A percentile compares a stretch with the other conserved stretches of the same genome.
Evolutionary conservation across 1,139 yeast species (phyloP).

Genomic region (Debaryomyces fabryi): DNA sequence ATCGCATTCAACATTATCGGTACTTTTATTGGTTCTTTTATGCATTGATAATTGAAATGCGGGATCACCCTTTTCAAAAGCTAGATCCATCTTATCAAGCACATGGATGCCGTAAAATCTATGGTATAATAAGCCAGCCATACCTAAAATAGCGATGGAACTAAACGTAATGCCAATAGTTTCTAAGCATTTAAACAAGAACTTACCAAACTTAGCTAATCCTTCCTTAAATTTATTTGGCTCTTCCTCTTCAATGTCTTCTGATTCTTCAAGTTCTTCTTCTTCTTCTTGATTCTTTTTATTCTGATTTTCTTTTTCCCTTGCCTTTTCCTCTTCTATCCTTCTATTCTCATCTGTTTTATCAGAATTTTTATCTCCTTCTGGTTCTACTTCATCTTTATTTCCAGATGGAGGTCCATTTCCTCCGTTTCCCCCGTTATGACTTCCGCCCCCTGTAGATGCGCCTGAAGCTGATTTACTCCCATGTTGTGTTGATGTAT

Average conservation of each 20-base stretch:
- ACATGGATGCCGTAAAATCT: slow-evolving; percentile 62
- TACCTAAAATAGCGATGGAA: slow-evolving; percentile 69
- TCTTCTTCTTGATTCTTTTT: slow-evolving; percentile 12
- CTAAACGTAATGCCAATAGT: slow-evolving; percentile 76
- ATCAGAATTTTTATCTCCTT: slow-evolving; percentile 20
- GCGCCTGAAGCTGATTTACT: background rate
- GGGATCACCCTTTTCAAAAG: slow-evolving; percentile 72
- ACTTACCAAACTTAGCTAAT: slow-evolving; percentile 19
- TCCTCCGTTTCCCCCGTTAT: slow-evolving; percentile 12
- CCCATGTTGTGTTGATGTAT: background rate
- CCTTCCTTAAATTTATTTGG: slow-evolving; percentile 15
- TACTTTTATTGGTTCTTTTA: slow-evolving; percentile 37
- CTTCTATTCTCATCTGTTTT: slow-evolving; percentile 21
- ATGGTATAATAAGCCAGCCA: slow-evolving; percentile 75
- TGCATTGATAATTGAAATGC: slow-evolving; percentile 62
- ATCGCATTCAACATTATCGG: slow-evolving; percentile 27
- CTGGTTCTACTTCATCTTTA: slow-evolving; percentile 19
- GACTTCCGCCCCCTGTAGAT: slow-evolving; percentile 4
- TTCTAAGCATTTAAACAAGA: slow-evolving; percentile 60
- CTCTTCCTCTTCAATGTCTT: slow-evolving; percentile 17
- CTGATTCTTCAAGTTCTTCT: slow-evolving; percentile 18
- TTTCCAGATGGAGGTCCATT: background rate
- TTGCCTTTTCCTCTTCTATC: slow-evolving; percentile 12
- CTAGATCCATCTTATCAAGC: slow-evolving; percentile 61
- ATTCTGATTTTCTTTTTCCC: slow-evolving; percentile 4